Base-by-base conservation (phyloP, 805 yeast genomes). In the Candida michaelii region DNA sequence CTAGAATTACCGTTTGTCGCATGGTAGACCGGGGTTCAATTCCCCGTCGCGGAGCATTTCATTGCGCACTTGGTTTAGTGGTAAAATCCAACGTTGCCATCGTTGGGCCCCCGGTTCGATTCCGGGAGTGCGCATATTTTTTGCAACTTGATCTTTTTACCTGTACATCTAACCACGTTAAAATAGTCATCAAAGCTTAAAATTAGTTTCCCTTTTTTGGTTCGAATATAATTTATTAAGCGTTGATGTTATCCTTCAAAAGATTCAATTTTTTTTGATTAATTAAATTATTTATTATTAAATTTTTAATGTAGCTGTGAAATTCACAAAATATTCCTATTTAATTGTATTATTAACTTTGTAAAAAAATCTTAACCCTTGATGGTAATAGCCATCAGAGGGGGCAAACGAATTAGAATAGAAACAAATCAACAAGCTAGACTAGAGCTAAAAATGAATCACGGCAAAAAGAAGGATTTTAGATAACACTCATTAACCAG, bases 1-100 rank as follows among this genome's bases (percentile, higher is more conserved):
- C 44, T 40, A 40, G 44, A 40, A 40, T 40, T 40, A 40, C 44
- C 44, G 44, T 24, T 40, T 40, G 44, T 40, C 44, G 44, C 44
- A 24, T 40, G 44, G 44, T 40, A 40, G 44, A 40, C 44, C 44
- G 44, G 44, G 44, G 44, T 40, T 40, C 44, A 40, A 40, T 40
- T 40, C 44, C 44, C 44, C 44, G 44, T 40, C 44, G 39, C 44
- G 44, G 44, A 40, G 44, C 36, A 35, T 40, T 35, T 30, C 35
- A 31, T 23, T 14, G 37, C 37, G 37, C 37, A 34, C 37, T 34
- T 34, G 37, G 37, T 34, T 34, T 34, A 34, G 37, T 34, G 37
- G 37, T 34, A 34, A 34, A 34, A 34, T 34, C 37, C 37, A 34
- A 34, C 37, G 37, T 34, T 34, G 37, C 37, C 37, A 34, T 34